phyloP scores from a whole-genome alignment of 2,329 filamentous ascomycete species.

The Lithohypha guttulata region DNA sequence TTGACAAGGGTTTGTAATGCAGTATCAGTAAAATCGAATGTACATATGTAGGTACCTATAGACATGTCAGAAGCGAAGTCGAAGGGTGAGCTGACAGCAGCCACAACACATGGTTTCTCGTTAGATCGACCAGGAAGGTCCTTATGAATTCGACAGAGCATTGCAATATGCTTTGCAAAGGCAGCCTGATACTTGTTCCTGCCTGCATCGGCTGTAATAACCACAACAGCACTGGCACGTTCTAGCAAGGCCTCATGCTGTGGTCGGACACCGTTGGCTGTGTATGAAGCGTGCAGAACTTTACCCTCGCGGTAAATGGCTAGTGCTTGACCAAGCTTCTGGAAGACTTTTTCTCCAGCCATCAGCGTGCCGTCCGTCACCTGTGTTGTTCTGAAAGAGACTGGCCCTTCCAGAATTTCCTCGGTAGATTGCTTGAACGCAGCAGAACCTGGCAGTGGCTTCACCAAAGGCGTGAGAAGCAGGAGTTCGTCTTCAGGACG shows the following conservation, averaged over 20 bases:
- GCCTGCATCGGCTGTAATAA: slow-evolving; percentile 88
- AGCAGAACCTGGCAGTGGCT: slow-evolving; percentile 81
- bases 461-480: slow-evolving; percentile 77
- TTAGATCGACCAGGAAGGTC: slow-evolving; percentile 31
- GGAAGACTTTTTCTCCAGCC: slow-evolving; percentile 87
- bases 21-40: slow-evolving; percentile 91
- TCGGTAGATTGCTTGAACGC: slow-evolving; percentile 52
- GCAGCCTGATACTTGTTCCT: slow-evolving; percentile 87
- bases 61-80: slow-evolving; percentile 89
- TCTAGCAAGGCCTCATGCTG: slow-evolving; percentile 90
- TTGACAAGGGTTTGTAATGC: slow-evolving; percentile 76
- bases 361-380: slow-evolving; percentile 57
- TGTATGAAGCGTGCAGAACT: slow-evolving; percentile 88
- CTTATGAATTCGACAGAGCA: slow-evolving; percentile 59
- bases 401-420: slow-evolving; percentile 38
- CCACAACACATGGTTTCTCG: slow-evolving; percentile 78
- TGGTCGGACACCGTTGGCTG: slow-evolving; percentile 80
- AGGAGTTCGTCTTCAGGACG: slow-evolving; percentile 81
- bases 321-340: slow-evolving; percentile 77
- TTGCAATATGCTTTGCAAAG: slow-evolving; percentile 90
- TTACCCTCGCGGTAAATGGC: slow-evolving; percentile 77
- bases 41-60: slow-evolving; percentile 88
- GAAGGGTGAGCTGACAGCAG: slow-evolving; percentile 89
- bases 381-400: slow-evolving; percentile 37
- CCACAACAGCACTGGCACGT: slow-evolving; percentile 74